Evolutionary conservation across 73 alveolate genomes (phyloP).

Genomic region (Paramecium caudatum): DNA sequence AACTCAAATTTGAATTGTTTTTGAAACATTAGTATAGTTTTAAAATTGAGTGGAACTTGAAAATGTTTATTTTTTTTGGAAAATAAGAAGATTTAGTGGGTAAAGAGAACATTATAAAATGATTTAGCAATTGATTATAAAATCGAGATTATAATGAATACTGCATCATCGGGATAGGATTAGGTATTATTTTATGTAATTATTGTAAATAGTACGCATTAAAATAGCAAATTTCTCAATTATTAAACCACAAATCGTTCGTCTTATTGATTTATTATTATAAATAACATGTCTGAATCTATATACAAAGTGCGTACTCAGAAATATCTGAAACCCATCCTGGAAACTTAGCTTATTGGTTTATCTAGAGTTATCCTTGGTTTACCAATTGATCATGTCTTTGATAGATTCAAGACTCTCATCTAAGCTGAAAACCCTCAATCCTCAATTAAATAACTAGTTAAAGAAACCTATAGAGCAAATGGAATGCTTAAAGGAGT

Average conservation of each 20-base stretch:
- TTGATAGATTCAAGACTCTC: conserved; percentile 67
- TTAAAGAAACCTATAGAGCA: conserved; percentile 22
- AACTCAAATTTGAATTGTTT: too few relatives aligned
- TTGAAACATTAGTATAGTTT: too few relatives aligned
- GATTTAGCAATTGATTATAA: conserved; percentile 7
- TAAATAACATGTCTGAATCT: conserved; percentile 25
- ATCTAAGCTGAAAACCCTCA: conserved; percentile 23
- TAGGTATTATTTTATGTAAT: not conserved
- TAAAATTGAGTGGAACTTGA: not conserved
- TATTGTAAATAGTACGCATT: not conserved
- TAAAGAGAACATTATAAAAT: conserved; percentile 25
- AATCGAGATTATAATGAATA: not conserved
- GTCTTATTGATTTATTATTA: conserved; percentile 28
- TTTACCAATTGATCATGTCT: conserved; percentile 50
- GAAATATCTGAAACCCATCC: conserved; percentile 44
- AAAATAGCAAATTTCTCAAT: not conserved
- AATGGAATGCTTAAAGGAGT: conserved; percentile 35
- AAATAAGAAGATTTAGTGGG: not conserved
- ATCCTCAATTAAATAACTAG: not conserved
- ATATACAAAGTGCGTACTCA: conserved; percentile 8
- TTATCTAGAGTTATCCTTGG: conserved; percentile 54
- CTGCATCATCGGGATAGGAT: conserved; percentile 1
- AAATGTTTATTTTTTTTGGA: too few relatives aligned
- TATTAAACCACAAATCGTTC: conserved; percentile 3
- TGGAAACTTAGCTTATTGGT: conserved; percentile 46